These are phyloP conservation scores for Aspergillus taichungensis DNA, from an alignment of 495 filamentous ascomycete species.

Conservation along the genomic window DNA sequence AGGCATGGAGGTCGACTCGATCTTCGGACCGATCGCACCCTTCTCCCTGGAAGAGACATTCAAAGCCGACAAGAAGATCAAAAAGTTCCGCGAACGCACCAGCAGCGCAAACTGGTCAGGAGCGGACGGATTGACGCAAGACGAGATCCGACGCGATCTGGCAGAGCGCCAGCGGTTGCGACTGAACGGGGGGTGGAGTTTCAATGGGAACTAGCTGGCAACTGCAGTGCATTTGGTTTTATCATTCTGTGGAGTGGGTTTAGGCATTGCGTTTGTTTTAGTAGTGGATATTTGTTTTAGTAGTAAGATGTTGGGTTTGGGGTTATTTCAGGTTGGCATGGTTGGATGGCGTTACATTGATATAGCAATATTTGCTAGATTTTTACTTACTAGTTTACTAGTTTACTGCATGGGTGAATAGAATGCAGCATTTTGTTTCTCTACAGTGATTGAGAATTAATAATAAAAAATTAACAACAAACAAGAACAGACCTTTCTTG, in stretches of 20 bases:
- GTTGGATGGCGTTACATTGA: background rate
- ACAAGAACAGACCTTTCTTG: too few relatives aligned
- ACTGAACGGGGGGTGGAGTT: constrained; percentile 80
- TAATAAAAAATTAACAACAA: too few relatives aligned
- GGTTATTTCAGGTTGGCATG: constrained; percentile 1
- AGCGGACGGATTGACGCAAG: constrained; percentile 79
- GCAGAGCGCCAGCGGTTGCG: constrained; percentile 73
- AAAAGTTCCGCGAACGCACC: constrained; percentile 78
- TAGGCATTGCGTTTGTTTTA: background rate
- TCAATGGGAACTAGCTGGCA: constrained; percentile 13
- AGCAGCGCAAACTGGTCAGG: constrained; percentile 89
- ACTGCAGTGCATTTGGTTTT: background rate
- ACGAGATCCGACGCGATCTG: constrained; percentile 72
- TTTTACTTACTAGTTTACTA: background rate
- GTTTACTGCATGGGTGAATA: background rate
- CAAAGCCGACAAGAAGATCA: constrained; percentile 65
- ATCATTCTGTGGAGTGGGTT: background rate
- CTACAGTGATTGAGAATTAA: too few relatives aligned
- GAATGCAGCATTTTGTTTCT: too few relatives aligned
- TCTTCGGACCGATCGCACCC: constrained; percentile 82
- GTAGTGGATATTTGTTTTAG: constrained; percentile 2
- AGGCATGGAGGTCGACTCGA: constrained; percentile 68
- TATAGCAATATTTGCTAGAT: constrained; percentile 1
- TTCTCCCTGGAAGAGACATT: constrained; percentile 95
- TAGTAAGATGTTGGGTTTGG: background rate